phyloP scores from a whole-genome alignment of 176 grass and related monocot genomes.

The Raddia distichophylla region DNA sequence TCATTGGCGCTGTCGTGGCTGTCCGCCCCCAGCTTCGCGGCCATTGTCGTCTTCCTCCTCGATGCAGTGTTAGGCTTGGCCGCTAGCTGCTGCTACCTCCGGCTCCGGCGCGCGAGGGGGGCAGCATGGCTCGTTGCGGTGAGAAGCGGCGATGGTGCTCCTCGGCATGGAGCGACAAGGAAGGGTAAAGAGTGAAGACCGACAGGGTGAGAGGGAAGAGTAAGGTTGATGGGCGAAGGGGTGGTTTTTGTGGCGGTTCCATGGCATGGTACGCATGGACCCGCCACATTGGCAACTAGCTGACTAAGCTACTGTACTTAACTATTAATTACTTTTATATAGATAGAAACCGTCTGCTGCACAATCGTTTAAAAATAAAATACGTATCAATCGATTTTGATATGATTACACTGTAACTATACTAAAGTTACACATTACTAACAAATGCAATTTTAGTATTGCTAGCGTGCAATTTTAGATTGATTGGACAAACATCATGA shows the following conservation, averaged over 20 bases:
- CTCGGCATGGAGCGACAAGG: conserved; percentile 29
- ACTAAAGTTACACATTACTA: too few species aligned
- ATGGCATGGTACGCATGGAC: background rate
- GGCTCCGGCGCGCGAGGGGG: background rate
- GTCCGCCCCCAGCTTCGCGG: conserved; percentile 30
- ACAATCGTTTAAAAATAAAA: too few species aligned
- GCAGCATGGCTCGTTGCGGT: conserved; percentile 23
- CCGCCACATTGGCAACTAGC: background rate
- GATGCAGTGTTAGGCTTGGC: conserved; percentile 18
- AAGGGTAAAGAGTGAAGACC: conserved; percentile 19
- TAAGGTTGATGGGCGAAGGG: background rate
- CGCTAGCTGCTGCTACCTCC: conserved; percentile 39
- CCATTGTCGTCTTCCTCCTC: conserved; percentile 39
- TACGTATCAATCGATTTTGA: too few species aligned
- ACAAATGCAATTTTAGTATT: too few species aligned
- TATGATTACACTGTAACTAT: too few species aligned
- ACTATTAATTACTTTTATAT: too few species aligned
- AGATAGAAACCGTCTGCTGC: too few species aligned
- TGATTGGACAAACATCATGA: too few species aligned
- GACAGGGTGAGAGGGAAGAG: background rate
- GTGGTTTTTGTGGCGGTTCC: background rate
- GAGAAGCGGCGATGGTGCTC: background rate
- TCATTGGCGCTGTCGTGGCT: background rate
- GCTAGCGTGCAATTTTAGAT: too few species aligned
- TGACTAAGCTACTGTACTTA: too few species aligned